Percentiles rank a stretch among this genome's conserved stretches.
phyloP scores from a whole-genome alignment of 1,284 basidiomycete species.

The Mycena citricolor region DNA sequence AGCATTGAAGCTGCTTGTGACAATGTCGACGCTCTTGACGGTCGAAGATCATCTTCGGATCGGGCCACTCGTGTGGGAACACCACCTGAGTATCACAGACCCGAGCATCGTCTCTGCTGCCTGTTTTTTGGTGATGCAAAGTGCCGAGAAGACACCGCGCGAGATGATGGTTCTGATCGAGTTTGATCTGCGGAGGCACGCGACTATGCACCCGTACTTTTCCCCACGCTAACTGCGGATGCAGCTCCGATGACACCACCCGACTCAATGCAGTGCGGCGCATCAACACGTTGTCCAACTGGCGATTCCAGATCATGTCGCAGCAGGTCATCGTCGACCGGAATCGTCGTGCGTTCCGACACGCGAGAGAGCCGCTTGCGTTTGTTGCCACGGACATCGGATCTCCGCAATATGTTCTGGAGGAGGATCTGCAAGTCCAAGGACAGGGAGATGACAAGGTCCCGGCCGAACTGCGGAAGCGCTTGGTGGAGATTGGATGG shows the following conservation, averaged over 20 bases:
- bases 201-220: slow-evolving; percentile 7
- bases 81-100: slow-evolving; percentile 46
- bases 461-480: slow-evolving; percentile 60
- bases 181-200: slow-evolving; percentile 56
- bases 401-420: slow-evolving; percentile 51
- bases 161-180: slow-evolving; percentile 51
- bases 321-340: slow-evolving; percentile 62
- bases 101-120: slow-evolving; percentile 48
- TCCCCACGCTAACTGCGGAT: slow-evolving; percentile 6
- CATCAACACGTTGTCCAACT: slow-evolving; percentile 54
- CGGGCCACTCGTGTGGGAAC: slow-evolving; percentile 55
- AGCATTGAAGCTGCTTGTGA: slow-evolving; percentile 57
- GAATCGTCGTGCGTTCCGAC: slow-evolving; percentile 62
- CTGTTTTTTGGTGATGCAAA: slow-evolving; percentile 70
- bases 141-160: slow-evolving; percentile 57
- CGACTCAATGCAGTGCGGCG: slow-evolving; percentile 52
- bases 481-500: slow-evolving; percentile 72
- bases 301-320: slow-evolving; percentile 65
- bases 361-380: slow-evolving; percentile 59
- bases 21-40: slow-evolving; percentile 53
- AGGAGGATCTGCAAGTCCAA: slow-evolving; percentile 47
- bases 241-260: slow-evolving; percentile 45
- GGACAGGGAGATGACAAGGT: slow-evolving; percentile 52
- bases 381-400: slow-evolving; percentile 75
- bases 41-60: slow-evolving; percentile 48